phyloP scores from a whole-genome alignment of 164 flowering plant genomes.

The Vitis rupestris region DNA sequence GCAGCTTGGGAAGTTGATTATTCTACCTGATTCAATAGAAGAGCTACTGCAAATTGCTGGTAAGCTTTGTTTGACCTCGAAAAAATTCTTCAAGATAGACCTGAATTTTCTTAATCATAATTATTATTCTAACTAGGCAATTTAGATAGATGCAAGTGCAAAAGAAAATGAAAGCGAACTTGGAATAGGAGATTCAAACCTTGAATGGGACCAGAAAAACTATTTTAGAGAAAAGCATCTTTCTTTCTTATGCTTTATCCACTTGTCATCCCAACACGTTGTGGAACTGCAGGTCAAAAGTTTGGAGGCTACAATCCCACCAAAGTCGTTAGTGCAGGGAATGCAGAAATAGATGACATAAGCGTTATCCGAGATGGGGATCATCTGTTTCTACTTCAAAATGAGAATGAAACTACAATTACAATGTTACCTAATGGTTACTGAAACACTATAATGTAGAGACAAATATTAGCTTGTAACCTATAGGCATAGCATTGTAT shows the following conservation, averaged over 20 bases:
- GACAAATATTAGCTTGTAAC: constrained; percentile 9
- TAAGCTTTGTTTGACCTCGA: constrained; percentile 36
- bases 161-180: background rate
- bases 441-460: constrained; percentile 17
- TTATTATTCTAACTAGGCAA: background rate
- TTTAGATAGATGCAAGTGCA: background rate
- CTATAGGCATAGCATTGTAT: constrained; percentile 23
- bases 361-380: constrained; percentile 80
- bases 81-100: constrained; percentile 16
- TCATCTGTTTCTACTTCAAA: constrained; percentile 62
- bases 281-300: constrained; percentile 76
- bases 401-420: constrained; percentile 21
- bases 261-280: constrained; percentile 21
- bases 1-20: constrained; percentile 54
- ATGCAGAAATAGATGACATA: constrained; percentile 87
- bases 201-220: background rate
- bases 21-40: constrained; percentile 75
- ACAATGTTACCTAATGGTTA: constrained; percentile 14
- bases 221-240: background rate
- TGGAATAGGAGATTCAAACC: constrained; percentile 7
- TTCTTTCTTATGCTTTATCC: constrained; percentile 13
- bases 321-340: constrained; percentile 57
- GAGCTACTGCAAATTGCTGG: constrained; percentile 74
- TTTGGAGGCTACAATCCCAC: constrained; percentile 61
- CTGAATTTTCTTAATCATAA: constrained; percentile 15